Base-by-base conservation (phyloP, 306 rosid genomes). In the Fragaria nilgerrensis region DNA sequence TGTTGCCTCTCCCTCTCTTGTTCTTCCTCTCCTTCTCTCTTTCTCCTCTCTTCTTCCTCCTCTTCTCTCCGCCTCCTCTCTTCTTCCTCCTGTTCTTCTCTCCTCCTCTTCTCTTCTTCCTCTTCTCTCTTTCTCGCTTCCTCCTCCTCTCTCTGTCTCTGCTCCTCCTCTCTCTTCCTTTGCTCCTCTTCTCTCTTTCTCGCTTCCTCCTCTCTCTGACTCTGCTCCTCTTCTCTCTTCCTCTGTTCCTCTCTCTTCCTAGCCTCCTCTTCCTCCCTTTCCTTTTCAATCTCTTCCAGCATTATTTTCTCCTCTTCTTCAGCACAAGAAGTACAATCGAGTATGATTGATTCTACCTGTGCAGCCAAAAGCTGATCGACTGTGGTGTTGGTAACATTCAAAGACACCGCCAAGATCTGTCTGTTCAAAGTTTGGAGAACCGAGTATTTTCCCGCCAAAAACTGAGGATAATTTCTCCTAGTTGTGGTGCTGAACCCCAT, bases 401-500 rank as follows among this genome's bases (percentile, higher is more conserved):
- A 85, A 65, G 98, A 86, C 25, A 73, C 52, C 0, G 97, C 99
- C 86, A 95, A 48, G 55, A 89, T 75, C 23, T 79, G 9, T 49
- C 37, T 88, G 73, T 95, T 90, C 39, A 92, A 75, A 75, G 23
- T 71, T 7, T 68, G 80, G 19, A 95, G 72, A 68, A 92, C 87
- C 2, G 99, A 92, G 41, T 78, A 83, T 64, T 80, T 79, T 65
- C 99, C 97, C 0, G 90, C 88, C 68, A 95, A 61, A 82, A 90
- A 92, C 58, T 92, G 97, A 62, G 97, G 94, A 66, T 80, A 22
- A 16, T 80, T 90, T 16, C 32, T 50, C 78, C 78, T 75, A 19
- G 75, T 68, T 50, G 90, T 77, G 22, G 97, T 95, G 82, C 89
- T 89, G 79, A 95, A 89, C 19, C 99, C 99, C 79, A 95, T 56